Evolutionary conservation across 345 rosid species (phyloP), one percentile per base, ranked within the genome.

Genomic region (Reutealis trisperma): DNA sequence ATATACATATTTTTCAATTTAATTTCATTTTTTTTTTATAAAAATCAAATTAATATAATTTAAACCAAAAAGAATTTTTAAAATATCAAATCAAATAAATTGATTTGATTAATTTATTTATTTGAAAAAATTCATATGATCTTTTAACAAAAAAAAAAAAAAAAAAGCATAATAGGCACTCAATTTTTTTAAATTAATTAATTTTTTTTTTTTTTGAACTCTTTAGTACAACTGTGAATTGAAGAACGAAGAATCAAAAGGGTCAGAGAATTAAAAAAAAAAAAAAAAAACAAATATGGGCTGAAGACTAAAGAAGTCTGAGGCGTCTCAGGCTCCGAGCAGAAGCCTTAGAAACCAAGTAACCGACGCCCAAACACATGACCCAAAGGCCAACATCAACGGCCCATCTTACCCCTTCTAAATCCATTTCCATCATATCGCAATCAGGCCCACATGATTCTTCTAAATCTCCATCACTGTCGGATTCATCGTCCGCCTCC

Each of bases 361-460:
- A 88, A 15, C 98, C 99, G 8, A 93, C 88, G 10, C 96, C 94
- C 45, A 95, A 83, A 72, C 96, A 93, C 83, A 90, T 60, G 18
- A 90, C 92, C 97, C 94, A 93, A 80, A 92, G 71, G 68, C 97
- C 98, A 59, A 95, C 82, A 78, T 95, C 96, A 65, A 93, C 85
- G 71, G 96, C 96, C 98, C 97, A 93, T 25, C 82, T 83, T 70
- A 89, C 84, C 13, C 86, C 87, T 6, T 90, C 93, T 77, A 83
- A 62, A 62, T 91, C 89, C 59, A 77, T 67, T 71, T 86, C 90
- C 82, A 79, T 63, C 84, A 73, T 83, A 69, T 45, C 75, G 12
- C 78, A 75, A 32, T 79, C 86, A 51, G 84, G 74, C 44, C 81
- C 84, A 19, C 79, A 34, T 0, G 54, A 27, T 22, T 83, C 74